Evolutionary conservation across 441 rosid species (phyloP).

Genomic region (Brassica balearica): DNA sequence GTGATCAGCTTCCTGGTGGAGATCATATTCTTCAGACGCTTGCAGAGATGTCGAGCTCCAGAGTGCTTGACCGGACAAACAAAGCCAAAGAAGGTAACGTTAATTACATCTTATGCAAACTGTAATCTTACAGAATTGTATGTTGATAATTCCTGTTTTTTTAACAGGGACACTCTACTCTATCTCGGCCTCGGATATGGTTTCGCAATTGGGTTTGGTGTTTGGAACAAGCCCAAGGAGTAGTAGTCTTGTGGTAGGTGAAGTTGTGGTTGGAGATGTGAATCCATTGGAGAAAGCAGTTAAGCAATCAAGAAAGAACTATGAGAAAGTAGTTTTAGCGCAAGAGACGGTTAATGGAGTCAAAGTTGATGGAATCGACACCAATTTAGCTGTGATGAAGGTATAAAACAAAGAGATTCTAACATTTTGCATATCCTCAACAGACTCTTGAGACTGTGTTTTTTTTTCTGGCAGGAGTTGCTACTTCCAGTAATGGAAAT

Average conservation of each 20-base stretch:
- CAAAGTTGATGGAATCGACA: slow-evolving; percentile 90
- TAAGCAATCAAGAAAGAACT: slow-evolving; percentile 77
- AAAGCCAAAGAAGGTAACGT: slow-evolving; percentile 46
- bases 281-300: slow-evolving; percentile 78
- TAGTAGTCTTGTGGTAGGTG: slow-evolving; percentile 70
- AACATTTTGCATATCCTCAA: neutral
- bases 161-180: slow-evolving; percentile 49
- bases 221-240: slow-evolving; percentile 60
- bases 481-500: slow-evolving; percentile 71
- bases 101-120: slow-evolving; percentile 1
- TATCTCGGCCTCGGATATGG: slow-evolving; percentile 70
- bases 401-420: slow-evolving; percentile 42
- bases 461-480: slow-evolving; percentile 63
- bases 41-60: slow-evolving; percentile 69
- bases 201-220: slow-evolving; percentile 76
- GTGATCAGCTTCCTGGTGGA: slow-evolving; percentile 97
- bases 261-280: slow-evolving; percentile 83
- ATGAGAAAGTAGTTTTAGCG: slow-evolving; percentile 73
- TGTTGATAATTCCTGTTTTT: slow-evolving; percentile 33
- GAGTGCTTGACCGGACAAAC: slow-evolving; percentile 57
- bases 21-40: slow-evolving; percentile 86
- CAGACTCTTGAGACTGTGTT: neutral
- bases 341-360: slow-evolving; percentile 90
- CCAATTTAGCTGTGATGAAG: slow-evolving; percentile 97
- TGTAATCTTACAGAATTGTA: slow-evolving; percentile 2